Evolutionary conservation across 352 stramenopile genomes (phyloP), one percentile per base, ranked within the genome.

Genomic region (Phytophthora brassicae): DNA sequence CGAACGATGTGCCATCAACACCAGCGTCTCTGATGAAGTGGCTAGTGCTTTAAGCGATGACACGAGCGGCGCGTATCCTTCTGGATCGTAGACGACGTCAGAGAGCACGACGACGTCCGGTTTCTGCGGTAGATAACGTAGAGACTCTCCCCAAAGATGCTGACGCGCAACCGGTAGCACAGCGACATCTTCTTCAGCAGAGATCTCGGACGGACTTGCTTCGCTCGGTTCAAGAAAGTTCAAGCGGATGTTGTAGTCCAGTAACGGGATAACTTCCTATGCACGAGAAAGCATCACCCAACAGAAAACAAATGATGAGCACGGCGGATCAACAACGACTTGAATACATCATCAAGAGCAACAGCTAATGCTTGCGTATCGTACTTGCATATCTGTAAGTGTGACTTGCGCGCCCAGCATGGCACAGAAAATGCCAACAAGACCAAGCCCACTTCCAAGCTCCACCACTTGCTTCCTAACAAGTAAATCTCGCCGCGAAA

Each of bases 21-120:
- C 77, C 1, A 72, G 66, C 17, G 81, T 90, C 23, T 66, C 24
- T 0, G 70, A 45, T 0, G 64, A 61, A 16, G 23, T 60, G 5
- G 79, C 69, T 6, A 93, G 61, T 12, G 71, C 56, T 17, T 70
- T 42, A 1, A 93, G 68, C 48, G 81, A 90, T 36, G 66, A 54
- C 24, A 93, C 78, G 17, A 93, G 71, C 38, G 84, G 84, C 17
- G 58, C 64, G 46, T 90, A 92, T 35, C 84, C 82, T 52, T 85
- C 73, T 0, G 84, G 84, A 60, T 93, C 84, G 70, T 93, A 93
- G 19, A 93, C 82, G 16, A 92, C 84, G 43, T 93, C 84, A 1
- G 84, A 94, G 43, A 90, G 68, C 19, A 94, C 77, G 44, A 94
- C 64, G 7, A 90, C 70, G 46, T 94, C 84, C 0, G 77, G 77